phyloP scores from a whole-genome alignment of 2,329 filamentous ascomycete genomes.

The Colletotrichum sp. region DNA sequence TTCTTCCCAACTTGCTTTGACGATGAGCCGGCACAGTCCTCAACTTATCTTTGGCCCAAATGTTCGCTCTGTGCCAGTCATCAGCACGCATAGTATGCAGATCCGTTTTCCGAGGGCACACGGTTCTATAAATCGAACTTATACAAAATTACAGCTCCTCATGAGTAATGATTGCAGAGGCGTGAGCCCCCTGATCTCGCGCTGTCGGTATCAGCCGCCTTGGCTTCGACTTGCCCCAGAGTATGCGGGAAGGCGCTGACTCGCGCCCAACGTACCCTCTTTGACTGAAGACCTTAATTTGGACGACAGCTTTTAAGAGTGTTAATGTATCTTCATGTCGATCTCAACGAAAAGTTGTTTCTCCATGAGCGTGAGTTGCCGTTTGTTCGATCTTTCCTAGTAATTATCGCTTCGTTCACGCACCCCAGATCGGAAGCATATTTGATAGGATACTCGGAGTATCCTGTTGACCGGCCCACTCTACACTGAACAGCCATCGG shows the following conservation, averaged over 20 bases:
- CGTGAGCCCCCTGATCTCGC: not conserved
- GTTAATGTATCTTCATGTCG: not conserved
- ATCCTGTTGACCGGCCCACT: not conserved
- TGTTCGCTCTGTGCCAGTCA: no score
- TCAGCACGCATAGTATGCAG: no score
- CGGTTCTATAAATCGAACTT: no score
- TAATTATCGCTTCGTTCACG: not conserved
- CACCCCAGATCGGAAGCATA: not conserved
- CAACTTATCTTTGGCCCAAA: no score
- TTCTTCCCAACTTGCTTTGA: no score
- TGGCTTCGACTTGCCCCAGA: not conserved
- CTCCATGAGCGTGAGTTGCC: no score
- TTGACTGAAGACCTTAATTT: not conserved
- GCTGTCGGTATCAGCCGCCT: not conserved
- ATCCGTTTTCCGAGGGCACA: no score
- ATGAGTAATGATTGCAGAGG: no score
- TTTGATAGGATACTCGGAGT: not conserved
- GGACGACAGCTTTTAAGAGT: not conserved
- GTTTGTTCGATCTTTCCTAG: not conserved
- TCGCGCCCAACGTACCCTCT: not conserved
- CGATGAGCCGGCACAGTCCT: no score
- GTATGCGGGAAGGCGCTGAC: not conserved
- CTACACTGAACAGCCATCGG: not conserved
- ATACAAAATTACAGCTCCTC: no score
- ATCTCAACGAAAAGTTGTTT: not conserved